Conservation (phyloP, 2,329 filamentous ascomycete genomes). For the Cordyceps cateniannulata region DNA sequence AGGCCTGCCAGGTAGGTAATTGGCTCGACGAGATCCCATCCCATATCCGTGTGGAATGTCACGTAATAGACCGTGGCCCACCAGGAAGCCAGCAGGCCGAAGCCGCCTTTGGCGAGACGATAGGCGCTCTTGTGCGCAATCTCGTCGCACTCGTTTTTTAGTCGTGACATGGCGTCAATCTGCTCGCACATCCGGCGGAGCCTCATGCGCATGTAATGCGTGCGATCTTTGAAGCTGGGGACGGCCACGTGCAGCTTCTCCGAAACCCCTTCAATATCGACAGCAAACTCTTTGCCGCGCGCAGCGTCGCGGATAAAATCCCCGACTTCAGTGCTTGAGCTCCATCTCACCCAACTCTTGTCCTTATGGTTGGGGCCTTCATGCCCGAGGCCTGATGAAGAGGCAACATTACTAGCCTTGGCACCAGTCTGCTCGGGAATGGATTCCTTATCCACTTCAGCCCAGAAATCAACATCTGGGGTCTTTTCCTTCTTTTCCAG, state of each 20-base stretch:
- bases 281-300: constrained; percentile 73
- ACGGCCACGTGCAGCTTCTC: constrained; percentile 70
- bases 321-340: constrained; percentile 79
- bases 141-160: constrained; percentile 77
- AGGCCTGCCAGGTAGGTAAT: constrained; percentile 87
- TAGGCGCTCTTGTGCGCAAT: constrained; percentile 73
- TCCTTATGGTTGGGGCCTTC: constrained; percentile 43
- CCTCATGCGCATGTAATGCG: constrained; percentile 75
- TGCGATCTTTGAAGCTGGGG: constrained; percentile 84
- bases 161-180: constrained; percentile 61
- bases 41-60: constrained; percentile 66
- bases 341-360: constrained; percentile 73
- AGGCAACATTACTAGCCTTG: constrained; percentile 48
- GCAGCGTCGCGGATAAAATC: constrained; percentile 92
- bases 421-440: constrained; percentile 25
- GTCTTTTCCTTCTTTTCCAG: constrained; percentile 61
- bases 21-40: constrained; percentile 89
- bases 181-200: constrained; percentile 64
- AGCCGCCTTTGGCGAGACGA: constrained; percentile 72
- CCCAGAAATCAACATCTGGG: constrained; percentile 71
- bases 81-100: constrained; percentile 66
- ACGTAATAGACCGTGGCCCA: constrained; percentile 76
- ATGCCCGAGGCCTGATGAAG: constrained; percentile 64
- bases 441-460: constrained; percentile 63
- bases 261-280: constrained; percentile 66